Percentiles rank a stretch among this genome's conserved stretches.
Conservation (phyloP, 345 rosid genomes). For the Aurinia saxatilis region DNA sequence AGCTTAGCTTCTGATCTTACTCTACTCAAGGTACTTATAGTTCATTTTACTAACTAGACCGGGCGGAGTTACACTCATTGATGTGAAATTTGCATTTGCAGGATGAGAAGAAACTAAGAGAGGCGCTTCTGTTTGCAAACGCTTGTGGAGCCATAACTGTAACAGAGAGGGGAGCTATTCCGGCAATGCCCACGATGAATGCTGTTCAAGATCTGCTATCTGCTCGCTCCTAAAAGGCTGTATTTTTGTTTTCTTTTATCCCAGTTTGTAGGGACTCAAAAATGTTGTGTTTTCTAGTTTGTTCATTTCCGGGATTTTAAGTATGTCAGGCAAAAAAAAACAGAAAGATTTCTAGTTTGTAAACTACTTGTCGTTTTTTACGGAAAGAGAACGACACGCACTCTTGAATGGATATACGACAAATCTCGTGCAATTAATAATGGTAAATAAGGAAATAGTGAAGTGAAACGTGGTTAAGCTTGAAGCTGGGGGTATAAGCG, state of each 20-base stretch:
- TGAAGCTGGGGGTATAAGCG: no score
- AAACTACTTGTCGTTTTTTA: neutral
- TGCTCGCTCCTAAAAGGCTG: neutral
- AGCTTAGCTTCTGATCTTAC: constrained; percentile 51
- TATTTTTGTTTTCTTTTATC: neutral
- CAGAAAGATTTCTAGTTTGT: neutral
- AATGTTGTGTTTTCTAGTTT: constrained; percentile 24
- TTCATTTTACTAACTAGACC: neutral
- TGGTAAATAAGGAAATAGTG: no score
- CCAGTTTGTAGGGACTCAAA: constrained; percentile 22
- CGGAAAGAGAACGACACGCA: neutral
- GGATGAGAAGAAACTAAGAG: constrained; percentile 75
- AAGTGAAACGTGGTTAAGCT: no score
- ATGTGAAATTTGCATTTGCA: constrained; percentile 26
- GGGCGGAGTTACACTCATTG: neutral
- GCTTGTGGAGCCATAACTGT: constrained; percentile 86
- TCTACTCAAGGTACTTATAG: constrained; percentile 36
- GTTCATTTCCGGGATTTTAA: constrained; percentile 25
- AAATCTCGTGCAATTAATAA: no score
- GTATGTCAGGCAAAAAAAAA: no score
- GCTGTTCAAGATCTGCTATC: constrained; percentile 49
- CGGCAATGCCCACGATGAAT: constrained; percentile 70
- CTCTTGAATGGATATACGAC: no score
- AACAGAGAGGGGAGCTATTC: constrained; percentile 92
- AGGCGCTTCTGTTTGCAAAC: constrained; percentile 73